Percentiles rank a stretch among this genome's conserved stretches.
Evolutionary conservation across 2,329 filamentous ascomycete genomes (phyloP).

Genomic region (Pseudonectria buxi): DNA sequence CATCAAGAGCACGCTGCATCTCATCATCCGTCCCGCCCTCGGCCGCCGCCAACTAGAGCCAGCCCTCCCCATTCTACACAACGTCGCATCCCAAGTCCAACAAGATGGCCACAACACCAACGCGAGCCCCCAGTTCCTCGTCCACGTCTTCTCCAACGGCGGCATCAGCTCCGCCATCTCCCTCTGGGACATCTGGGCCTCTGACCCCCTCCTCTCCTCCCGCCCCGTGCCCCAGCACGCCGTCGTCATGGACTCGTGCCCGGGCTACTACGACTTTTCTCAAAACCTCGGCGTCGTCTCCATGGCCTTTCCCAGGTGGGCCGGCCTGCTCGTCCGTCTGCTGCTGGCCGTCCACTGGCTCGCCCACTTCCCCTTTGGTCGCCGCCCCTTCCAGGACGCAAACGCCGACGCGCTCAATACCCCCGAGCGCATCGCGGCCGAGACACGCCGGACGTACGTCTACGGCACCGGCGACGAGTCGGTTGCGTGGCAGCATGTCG

Average conservation of each 20-base stretch:
- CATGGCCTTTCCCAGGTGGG: constrained; percentile 26
- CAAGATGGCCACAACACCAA: constrained; percentile 7
- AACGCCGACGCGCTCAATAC: constrained; percentile 34
- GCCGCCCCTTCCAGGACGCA: constrained; percentile 24
- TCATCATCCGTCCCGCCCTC: constrained; percentile 28
- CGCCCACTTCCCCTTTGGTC: constrained; percentile 13
- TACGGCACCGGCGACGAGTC: constrained; percentile 44
- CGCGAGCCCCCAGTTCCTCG: constrained; percentile 31
- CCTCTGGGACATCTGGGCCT: constrained; percentile 20
- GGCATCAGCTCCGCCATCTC: constrained; percentile 36
- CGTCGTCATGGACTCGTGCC: constrained; percentile 42
- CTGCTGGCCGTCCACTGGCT: no score
- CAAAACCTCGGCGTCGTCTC: constrained; percentile 34
- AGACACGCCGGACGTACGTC: constrained; percentile 43
- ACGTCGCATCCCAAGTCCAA: constrained; percentile 16
- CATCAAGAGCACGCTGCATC: constrained; percentile 33
- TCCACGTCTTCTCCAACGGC: constrained; percentile 49
- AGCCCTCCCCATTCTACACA: constrained; percentile 34
- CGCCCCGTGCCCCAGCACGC: constrained; percentile 34
- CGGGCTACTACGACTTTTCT: constrained; percentile 36
- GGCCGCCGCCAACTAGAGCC: constrained; percentile 30
- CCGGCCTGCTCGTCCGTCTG: constrained; percentile 25
- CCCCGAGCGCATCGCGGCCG: constrained; percentile 23
- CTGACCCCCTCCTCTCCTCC: constrained; percentile 12
- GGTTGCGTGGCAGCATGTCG: constrained; percentile 40